A percentile compares a stretch with the other conserved stretches of the same genome.
These are phyloP conservation scores for Babesia caballi DNA, from an alignment of 169 alveolate species.

Conservation along the genomic window DNA sequence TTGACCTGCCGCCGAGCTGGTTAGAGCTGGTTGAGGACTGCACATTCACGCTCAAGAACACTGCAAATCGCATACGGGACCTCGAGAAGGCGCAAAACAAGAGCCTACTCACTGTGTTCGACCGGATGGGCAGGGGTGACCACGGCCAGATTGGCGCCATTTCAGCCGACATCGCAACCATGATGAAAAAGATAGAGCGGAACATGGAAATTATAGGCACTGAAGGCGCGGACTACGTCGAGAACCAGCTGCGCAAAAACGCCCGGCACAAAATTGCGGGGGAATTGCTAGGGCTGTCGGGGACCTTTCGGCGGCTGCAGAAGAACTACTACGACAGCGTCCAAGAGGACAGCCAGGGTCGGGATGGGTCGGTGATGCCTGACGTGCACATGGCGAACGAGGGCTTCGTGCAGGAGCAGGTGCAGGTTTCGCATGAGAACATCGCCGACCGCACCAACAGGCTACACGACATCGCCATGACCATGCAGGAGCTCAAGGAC, in stretches of 20 bases:
- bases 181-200: slow-evolving; percentile 54
- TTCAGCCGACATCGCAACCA: slow-evolving; percentile 47
- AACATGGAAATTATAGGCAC: slow-evolving; percentile 53
- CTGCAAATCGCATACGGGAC: slow-evolving; percentile 34
- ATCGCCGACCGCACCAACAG: slow-evolving; percentile 60
- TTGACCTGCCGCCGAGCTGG: slow-evolving; percentile 60
- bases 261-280: slow-evolving; percentile 61
- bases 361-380: slow-evolving; percentile 1
- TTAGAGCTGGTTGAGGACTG: slow-evolving; percentile 62
- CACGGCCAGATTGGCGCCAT: slow-evolving; percentile 34
- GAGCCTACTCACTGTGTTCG: slow-evolving; percentile 57
- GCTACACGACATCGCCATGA: slow-evolving; percentile 56
- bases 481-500: slow-evolving; percentile 65
- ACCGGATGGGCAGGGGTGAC: slow-evolving; percentile 37
- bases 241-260: slow-evolving; percentile 56
- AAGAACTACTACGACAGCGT: slow-evolving; percentile 53
- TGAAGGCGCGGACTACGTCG: slow-evolving; percentile 46
- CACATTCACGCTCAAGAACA: slow-evolving; percentile 26
- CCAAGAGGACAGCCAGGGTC: slow-evolving; percentile 33
- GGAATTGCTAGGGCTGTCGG: slow-evolving; percentile 42
- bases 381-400: slow-evolving; percentile 31
- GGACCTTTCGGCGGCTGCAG: slow-evolving; percentile 40
- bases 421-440: slow-evolving; percentile 48
- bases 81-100: slow-evolving; percentile 64
- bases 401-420: slow-evolving; percentile 55